Percentiles rank a stretch among this genome's conserved stretches.
Evolutionary conservation across 2,329 filamentous ascomycete genomes (phyloP).

Genomic region (Beauveria caledonica): DNA sequence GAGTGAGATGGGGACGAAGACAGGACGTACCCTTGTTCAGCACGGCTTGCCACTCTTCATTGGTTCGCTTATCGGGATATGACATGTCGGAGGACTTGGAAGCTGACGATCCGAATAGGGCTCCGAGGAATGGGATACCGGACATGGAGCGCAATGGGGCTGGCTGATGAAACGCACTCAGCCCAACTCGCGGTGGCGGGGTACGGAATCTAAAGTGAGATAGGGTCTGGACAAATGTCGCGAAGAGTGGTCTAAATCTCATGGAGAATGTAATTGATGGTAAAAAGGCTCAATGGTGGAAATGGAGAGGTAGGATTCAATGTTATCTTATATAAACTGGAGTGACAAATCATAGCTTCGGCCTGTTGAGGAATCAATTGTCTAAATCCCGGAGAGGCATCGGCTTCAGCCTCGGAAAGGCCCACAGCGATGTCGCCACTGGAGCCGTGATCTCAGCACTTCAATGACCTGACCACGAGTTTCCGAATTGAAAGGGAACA

Average conservation of each 20-base stretch:
- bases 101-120: conserved; percentile 61
- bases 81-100: conserved; percentile 52
- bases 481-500: background rate
- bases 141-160: conserved; percentile 54
- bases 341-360: conserved; percentile 9
- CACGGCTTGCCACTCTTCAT: conserved; percentile 84
- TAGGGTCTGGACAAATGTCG: conserved; percentile 39
- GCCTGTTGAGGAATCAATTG: conserved; percentile 10
- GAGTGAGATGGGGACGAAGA: background rate
- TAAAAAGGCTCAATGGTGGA: background rate
- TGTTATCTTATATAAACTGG: background rate
- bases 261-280: conserved; percentile 26
- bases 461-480: background rate
- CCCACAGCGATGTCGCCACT: conserved; percentile 8
- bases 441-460: background rate
- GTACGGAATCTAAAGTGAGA: conserved; percentile 29
- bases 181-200: conserved; percentile 17
- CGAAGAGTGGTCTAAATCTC: conserved; percentile 41
- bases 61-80: conserved; percentile 71
- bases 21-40: conserved; percentile 47
- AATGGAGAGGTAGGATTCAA: background rate
- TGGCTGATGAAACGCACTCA: conserved; percentile 17
- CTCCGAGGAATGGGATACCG: conserved; percentile 67
- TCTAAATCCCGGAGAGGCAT: background rate
- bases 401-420: conserved; percentile 2